phyloP scores from a whole-genome alignment of 2,329 filamentous ascomycete species.

The Phialocephala sp. region DNA sequence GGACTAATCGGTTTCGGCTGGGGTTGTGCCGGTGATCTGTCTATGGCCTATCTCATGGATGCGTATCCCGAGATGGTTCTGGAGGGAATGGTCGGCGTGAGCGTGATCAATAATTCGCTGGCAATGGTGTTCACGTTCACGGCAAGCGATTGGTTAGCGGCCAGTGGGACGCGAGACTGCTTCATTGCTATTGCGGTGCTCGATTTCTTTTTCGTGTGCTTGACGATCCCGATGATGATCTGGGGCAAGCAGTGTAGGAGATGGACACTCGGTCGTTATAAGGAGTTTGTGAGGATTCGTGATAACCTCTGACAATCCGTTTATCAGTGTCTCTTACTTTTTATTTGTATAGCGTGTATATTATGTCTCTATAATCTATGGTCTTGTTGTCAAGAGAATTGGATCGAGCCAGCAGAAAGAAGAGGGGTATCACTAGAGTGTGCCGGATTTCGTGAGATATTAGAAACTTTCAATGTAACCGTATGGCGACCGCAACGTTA shows the following conservation, averaged over 20 bases:
- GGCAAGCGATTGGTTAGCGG: conserved; percentile 55
- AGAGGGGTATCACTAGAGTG: too few relatives aligned
- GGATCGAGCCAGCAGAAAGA: too few relatives aligned
- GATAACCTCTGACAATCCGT: conserved; percentile 41
- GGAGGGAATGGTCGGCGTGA: conserved; percentile 63
- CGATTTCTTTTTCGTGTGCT: conserved; percentile 56
- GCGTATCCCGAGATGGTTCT: conserved; percentile 62
- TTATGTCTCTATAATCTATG: background rate
- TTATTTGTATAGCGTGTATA: background rate
- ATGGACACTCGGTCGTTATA: conserved; percentile 54
- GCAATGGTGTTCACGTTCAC: conserved; percentile 61
- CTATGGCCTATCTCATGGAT: conserved; percentile 60
- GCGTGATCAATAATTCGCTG: conserved; percentile 61
- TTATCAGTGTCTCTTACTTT: background rate
- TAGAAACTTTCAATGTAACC: too few relatives aligned
- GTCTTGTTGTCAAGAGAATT: background rate
- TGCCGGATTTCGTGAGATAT: too few relatives aligned
- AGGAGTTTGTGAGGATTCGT: conserved; percentile 53
- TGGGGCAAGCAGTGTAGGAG: conserved; percentile 57
- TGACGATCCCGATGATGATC: conserved; percentile 59
- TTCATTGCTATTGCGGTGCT: conserved; percentile 59
- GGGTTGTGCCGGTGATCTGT: conserved; percentile 62
- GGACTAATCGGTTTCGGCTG: conserved; percentile 65
- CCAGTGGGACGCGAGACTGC: conserved; percentile 51
- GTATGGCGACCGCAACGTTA: too few relatives aligned